These are phyloP conservation scores for Trichoderma endophyticum DNA, from an alignment of 2,329 filamentous ascomycete genomes.

Conservation along the genomic window DNA sequence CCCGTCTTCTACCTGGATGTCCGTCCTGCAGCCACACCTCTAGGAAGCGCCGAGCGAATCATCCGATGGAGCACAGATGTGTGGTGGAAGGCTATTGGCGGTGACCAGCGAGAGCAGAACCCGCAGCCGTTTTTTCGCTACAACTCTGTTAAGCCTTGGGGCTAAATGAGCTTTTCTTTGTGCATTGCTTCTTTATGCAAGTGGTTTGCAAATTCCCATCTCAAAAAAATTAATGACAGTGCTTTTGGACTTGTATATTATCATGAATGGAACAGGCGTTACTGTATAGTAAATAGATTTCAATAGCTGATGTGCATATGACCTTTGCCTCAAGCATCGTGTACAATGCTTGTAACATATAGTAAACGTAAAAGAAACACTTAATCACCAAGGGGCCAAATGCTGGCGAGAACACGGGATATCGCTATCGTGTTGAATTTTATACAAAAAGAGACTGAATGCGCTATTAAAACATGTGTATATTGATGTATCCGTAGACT, in stretches of 20 bases:
- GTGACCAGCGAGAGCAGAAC: conserved; percentile 53
- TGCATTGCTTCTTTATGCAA: conserved; percentile 12
- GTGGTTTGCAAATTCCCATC: conserved; percentile 6
- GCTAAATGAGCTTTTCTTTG: neutral
- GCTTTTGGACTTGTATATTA: conserved; percentile 29
- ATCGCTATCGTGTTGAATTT: too few relatives aligned
- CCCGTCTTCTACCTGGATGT: conserved; percentile 97
- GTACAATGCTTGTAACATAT: neutral
- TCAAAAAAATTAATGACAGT: conserved; percentile 21
- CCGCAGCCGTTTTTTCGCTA: conserved; percentile 35
- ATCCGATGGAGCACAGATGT: conserved; percentile 90
- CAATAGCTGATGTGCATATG: neutral
- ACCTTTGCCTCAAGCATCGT: neutral
- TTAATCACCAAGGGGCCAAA: neutral
- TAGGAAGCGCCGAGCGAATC: conserved; percentile 73
- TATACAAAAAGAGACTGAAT: neutral
- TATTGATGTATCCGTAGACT: neutral
- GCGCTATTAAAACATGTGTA: neutral
- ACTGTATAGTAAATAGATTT: conserved; percentile 10
- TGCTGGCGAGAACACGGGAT: neutral
- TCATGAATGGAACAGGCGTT: conserved; percentile 16
- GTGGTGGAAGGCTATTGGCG: conserved; percentile 87
- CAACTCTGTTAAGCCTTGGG: conserved; percentile 22
- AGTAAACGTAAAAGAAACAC: neutral
- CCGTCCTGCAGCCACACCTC: conserved; percentile 79